phyloP scores from a whole-genome alignment of 2,329 filamentous ascomycete genomes.

The Thyridium curvatum region DNA sequence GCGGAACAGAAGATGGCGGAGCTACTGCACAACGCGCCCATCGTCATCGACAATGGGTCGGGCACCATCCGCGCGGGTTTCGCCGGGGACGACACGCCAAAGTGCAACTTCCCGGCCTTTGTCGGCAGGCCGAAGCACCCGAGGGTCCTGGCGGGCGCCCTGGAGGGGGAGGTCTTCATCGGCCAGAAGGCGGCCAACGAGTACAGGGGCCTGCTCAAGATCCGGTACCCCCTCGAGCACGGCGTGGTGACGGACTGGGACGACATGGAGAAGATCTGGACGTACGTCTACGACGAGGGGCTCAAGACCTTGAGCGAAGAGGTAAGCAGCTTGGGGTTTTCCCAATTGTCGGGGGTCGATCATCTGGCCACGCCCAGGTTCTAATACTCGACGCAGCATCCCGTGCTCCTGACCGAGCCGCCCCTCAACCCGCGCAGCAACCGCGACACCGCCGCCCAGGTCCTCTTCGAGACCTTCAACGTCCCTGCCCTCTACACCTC shows the following conservation, averaged over 20 bases:
- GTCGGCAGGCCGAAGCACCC: slow-evolving; percentile 94
- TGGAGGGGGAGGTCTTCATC: slow-evolving; percentile 97
- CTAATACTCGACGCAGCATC: slow-evolving; percentile 55
- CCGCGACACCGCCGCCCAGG: slow-evolving; percentile 92
- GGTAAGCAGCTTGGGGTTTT: slow-evolving; percentile 42
- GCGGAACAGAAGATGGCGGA: slow-evolving; percentile 54
- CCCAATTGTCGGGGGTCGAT: too few relatives aligned
- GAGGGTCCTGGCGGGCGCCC: slow-evolving; percentile 87
- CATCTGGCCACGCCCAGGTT: too few relatives aligned
- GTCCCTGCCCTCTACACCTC: slow-evolving; percentile 94
- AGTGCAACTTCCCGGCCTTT: slow-evolving; percentile 96
- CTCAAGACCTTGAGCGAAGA: slow-evolving; percentile 97
- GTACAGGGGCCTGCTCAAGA: slow-evolving; percentile 87
- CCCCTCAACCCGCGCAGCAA: slow-evolving; percentile 93
- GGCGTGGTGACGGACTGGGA: slow-evolving; percentile 99
- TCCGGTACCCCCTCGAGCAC: slow-evolving; percentile 91
- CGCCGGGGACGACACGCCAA: slow-evolving; percentile 89
- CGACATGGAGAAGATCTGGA: slow-evolving; percentile 99
- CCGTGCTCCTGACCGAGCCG: slow-evolving; percentile 91
- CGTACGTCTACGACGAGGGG: slow-evolving; percentile 93
- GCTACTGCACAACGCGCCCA: slow-evolving; percentile 87
- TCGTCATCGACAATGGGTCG: slow-evolving; percentile 98
- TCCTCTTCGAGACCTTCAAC: slow-evolving; percentile 98
- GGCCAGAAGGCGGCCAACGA: slow-evolving; percentile 84
- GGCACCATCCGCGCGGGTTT: slow-evolving; percentile 97